Evolutionary conservation across 208 protist genomes (phyloP).

Genomic region (Wallacemonas collosoma): DNA sequence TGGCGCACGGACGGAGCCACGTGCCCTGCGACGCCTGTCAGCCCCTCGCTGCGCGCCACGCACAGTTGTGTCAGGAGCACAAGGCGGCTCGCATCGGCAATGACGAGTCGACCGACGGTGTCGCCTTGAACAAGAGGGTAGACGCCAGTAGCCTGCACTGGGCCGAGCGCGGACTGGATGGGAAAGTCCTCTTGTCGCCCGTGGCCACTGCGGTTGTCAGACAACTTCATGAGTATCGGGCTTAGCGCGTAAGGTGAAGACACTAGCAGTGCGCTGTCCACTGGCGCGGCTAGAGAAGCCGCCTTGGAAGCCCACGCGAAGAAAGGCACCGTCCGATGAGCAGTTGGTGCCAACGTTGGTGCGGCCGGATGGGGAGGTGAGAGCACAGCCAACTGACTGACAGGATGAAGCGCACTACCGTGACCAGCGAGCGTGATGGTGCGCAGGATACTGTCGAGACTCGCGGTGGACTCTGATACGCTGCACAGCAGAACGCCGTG

Average conservation of each 20-base stretch:
- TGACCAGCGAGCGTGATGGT: constrained; percentile 36
- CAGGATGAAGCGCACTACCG: constrained; percentile 54
- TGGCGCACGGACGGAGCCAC: constrained; percentile 10
- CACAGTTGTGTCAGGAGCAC: constrained; percentile 5
- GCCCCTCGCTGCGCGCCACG: neutral
- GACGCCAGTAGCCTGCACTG: constrained; percentile 10
- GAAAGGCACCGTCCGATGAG: neutral
- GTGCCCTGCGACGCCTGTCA: constrained; percentile 18
- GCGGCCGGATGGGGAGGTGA: constrained; percentile 40
- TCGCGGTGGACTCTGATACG: constrained; percentile 30
- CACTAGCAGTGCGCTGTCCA: constrained; percentile 47
- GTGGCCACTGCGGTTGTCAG: constrained; percentile 19
- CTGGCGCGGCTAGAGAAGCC: constrained; percentile 25
- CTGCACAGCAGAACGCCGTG: constrained; percentile 68
- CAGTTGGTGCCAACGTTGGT: neutral
- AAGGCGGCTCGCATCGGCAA: constrained; percentile 24
- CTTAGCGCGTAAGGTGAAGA: constrained; percentile 53
- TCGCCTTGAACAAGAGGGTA: neutral
- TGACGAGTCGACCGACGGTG: constrained; percentile 12
- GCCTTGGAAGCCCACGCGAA: constrained; percentile 27
- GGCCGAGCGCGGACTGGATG: constrained; percentile 7
- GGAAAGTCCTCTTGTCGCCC: constrained; percentile 33
- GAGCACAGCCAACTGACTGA: constrained; percentile 35
- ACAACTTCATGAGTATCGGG: constrained; percentile 37
- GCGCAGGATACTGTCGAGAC: constrained; percentile 35